phyloP scores from a whole-genome alignment of 768 basidiomycete genomes.

The Hemileccinum impolitum region DNA sequence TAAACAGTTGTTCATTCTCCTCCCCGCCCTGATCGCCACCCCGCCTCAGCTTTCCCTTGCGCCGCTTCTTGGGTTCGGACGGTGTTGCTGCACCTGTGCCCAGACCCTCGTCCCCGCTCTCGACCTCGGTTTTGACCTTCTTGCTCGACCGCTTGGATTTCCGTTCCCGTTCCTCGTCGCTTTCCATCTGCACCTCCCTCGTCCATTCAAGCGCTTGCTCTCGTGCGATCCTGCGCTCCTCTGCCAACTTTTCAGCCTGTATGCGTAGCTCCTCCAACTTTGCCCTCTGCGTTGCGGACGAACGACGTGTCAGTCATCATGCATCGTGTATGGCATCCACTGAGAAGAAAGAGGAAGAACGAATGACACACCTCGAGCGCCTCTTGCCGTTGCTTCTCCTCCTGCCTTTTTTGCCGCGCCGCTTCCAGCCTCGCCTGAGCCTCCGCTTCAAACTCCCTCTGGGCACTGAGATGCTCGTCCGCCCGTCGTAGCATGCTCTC shows the following conservation, averaged over 20 bases:
- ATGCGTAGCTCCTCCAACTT: constrained; percentile 63
- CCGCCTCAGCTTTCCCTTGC: constrained; percentile 72
- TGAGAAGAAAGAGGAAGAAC: not conserved
- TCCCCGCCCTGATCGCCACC: constrained; percentile 49
- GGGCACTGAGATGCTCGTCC: constrained; percentile 73
- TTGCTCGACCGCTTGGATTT: constrained; percentile 53
- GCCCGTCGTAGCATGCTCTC: constrained; percentile 79
- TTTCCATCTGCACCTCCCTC: constrained; percentile 57
- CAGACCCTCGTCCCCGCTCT: constrained; percentile 48
- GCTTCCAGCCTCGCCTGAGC: constrained; percentile 68
- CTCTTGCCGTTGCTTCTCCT: constrained; percentile 68
- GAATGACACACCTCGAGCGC: constrained; percentile 55
- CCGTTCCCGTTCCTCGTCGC: constrained; percentile 78
- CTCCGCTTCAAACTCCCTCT: constrained; percentile 70
- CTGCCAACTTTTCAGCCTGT: constrained; percentile 77
- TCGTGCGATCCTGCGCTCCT: constrained; percentile 67
- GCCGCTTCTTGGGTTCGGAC: constrained; percentile 69
- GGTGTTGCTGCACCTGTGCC: constrained; percentile 4
- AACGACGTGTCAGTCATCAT: not conserved
- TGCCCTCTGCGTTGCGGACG: constrained; percentile 41
- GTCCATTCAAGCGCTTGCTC: constrained; percentile 83
- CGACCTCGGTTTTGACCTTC: constrained; percentile 49
- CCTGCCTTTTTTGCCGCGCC: constrained; percentile 74
- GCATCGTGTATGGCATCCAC: too few relatives aligned
- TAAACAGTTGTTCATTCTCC: constrained; percentile 60